A percentile compares a stretch with the other conserved stretches of the same genome.
Evolutionary conservation across 192 early-diverging fungal species (phyloP).

Genomic region (Backusella sp.): DNA sequence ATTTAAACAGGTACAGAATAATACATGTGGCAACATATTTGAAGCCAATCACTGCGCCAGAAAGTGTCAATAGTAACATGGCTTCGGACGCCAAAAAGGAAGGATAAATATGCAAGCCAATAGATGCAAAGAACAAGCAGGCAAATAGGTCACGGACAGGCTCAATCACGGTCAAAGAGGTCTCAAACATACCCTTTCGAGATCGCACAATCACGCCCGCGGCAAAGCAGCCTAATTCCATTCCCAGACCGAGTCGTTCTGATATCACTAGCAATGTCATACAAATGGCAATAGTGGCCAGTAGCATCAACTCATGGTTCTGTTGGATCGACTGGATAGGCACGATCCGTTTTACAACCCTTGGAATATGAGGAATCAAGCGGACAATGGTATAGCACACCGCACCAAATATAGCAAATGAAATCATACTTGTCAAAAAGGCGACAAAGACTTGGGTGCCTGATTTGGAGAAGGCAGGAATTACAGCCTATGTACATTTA

Average conservation of each 20-base stretch:
- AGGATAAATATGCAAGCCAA: constrained; percentile 61
- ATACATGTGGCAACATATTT: constrained; percentile 40
- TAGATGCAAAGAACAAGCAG: constrained; percentile 57
- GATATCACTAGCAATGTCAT: constrained; percentile 45
- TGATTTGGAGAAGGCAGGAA: constrained; percentile 40
- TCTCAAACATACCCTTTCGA: constrained; percentile 41
- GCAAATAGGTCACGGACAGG: constrained; percentile 54
- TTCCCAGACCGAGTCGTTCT: constrained; percentile 42
- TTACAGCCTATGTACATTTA: constrained; percentile 31
- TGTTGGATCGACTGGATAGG: constrained; percentile 13
- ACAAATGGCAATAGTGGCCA: constrained; percentile 47
- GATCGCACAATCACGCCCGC: constrained; percentile 54
- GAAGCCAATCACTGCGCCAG: constrained; percentile 44
- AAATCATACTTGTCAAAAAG: constrained; percentile 24
- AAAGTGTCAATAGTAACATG: constrained; percentile 43
- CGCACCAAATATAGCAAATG: constrained; percentile 40
- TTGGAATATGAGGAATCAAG: constrained; percentile 6
- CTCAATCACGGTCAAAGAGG: constrained; percentile 36
- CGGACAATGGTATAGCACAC: constrained; percentile 34
- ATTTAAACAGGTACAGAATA: constrained; percentile 43
- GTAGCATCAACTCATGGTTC: constrained; percentile 44
- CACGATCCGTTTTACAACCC: constrained; percentile 9
- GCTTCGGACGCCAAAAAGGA: constrained; percentile 51
- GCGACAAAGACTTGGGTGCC: constrained; percentile 41
- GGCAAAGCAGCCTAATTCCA: constrained; percentile 59